Evolutionary conservation across 768 basidiomycete genomes (phyloP), one percentile per base, ranked within the genome.

Genomic region (Naganishia antarctica): DNA sequence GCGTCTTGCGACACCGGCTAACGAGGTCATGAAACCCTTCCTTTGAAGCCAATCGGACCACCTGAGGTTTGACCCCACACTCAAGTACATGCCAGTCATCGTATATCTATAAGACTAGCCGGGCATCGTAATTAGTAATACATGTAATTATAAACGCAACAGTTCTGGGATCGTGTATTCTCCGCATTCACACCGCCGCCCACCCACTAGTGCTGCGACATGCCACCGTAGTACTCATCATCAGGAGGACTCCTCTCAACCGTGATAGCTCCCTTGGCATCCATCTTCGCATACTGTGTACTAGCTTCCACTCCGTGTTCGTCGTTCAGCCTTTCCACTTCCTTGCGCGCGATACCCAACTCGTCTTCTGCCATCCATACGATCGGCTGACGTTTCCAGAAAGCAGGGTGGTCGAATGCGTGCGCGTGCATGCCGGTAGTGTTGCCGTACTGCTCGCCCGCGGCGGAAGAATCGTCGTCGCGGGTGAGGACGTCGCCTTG

Each of bases 351-450:
- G 26, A 79, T 59, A 23, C 78, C 78, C 29, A 76, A 66, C 58
- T 57, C 49, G 59, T 79, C 78, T 57, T 73, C 66, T 18, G 74
- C 70, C 46, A 79, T 61, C 78, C 78, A 79, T 64, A 79, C 67
- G 45, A 70, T 61, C 32, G 77, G 77, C 65, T 78, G 77, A 31
- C 70, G 70, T 68, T 76, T 77, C 74, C 75, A 78, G 25, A 75
- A 47, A 7, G 78, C 77, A 12, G 78, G 78, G 70, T 79, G 76
- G 50, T 78, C 74, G 61, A 79, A 79, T 2, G 78, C 78, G 23
- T 65, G 62, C 12, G 70, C 69, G 68, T 78, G 75, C 66, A 71
- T 70, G 9, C 72, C 76, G 15, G 73, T 66, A 21, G 74, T 74
- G 65, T 73, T 74, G 29, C 75, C 77, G 53, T 66, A 66, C 61